Percentiles rank a stretch among this genome's conserved stretches.
phyloP scores from a whole-genome alignment of 768 basidiomycete species.

The Lentinula edodes region DNA sequence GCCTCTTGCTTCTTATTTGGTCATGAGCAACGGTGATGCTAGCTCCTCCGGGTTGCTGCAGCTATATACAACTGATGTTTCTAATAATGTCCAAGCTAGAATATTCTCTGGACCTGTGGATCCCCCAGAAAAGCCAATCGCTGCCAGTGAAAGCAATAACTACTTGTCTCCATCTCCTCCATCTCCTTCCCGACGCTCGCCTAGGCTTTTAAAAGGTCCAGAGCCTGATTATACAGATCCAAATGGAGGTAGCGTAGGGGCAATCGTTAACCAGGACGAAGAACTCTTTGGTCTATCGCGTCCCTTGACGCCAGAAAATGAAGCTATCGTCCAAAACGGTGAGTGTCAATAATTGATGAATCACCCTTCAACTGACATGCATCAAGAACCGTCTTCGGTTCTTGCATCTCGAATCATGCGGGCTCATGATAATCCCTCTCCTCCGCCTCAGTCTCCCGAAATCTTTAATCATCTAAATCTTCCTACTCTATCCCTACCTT shows the following conservation, averaged over 20 bases:
- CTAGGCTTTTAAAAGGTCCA: slow-evolving; percentile 36
- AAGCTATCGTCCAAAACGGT: slow-evolving; percentile 38
- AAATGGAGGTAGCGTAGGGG: slow-evolving; percentile 24
- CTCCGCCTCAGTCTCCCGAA: slow-evolving; percentile 34
- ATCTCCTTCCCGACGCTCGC: slow-evolving; percentile 42
- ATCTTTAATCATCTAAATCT: slow-evolving; percentile 11
- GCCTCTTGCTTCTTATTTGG: neutral
- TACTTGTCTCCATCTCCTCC: slow-evolving; percentile 11
- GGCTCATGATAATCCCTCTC: slow-evolving; percentile 75
- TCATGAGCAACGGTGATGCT: neutral
- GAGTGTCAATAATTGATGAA: slow-evolving; percentile 15
- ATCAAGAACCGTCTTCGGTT: slow-evolving; percentile 55
- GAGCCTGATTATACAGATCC: slow-evolving; percentile 12
- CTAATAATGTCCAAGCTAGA: slow-evolving; percentile 36
- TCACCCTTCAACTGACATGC: neutral
- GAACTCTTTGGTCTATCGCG: slow-evolving; percentile 24
- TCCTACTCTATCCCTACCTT: neutral
- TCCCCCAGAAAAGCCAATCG: slow-evolving; percentile 47
- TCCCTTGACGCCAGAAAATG: slow-evolving; percentile 45
- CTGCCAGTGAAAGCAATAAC: slow-evolving; percentile 25
- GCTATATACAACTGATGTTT: slow-evolving; percentile 21
- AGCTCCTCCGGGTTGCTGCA: neutral
- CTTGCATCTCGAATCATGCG: slow-evolving; percentile 62
- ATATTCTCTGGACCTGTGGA: slow-evolving; percentile 46
- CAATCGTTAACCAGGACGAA: slow-evolving; percentile 22